These are phyloP conservation scores for Pythium phragmitis DNA, from an alignment of 352 stramenopile genomes.

Conservation along the genomic window DNA sequence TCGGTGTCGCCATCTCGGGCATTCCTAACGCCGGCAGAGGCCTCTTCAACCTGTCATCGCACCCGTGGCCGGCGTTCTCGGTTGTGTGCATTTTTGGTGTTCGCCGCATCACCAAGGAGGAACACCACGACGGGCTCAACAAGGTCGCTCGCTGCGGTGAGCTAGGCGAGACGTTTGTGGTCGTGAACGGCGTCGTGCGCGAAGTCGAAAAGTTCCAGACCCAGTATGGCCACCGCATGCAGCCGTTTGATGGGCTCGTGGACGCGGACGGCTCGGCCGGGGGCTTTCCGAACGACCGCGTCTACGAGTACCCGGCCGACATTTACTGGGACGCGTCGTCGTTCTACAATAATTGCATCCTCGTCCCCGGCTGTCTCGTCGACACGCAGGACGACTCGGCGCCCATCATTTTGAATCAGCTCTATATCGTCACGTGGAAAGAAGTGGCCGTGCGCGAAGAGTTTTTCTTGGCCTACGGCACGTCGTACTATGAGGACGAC, in stretches of 20 bases:
- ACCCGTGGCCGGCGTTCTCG: conserved; percentile 83
- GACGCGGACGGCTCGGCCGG: conserved; percentile 82
- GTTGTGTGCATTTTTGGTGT: conserved; percentile 89
- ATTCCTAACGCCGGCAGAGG: conserved; percentile 81
- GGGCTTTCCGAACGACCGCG: conserved; percentile 84
- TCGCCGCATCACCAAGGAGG: conserved; percentile 82
- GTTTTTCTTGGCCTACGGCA: conserved; percentile 88
- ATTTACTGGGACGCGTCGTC: conserved; percentile 86
- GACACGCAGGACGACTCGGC: conserved; percentile 76
- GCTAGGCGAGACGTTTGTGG: conserved; percentile 84
- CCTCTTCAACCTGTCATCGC: conserved; percentile 79
- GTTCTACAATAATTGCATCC: conserved; percentile 91
- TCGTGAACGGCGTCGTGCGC: conserved; percentile 82
- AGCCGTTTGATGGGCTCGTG: conserved; percentile 79
- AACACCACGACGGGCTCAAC: conserved; percentile 86
- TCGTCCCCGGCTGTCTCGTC: conserved; percentile 82
- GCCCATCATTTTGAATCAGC: conserved; percentile 78
- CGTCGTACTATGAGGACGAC: conserved; percentile 88
- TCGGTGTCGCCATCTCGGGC: conserved; percentile 80
- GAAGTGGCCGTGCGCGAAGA: conserved; percentile 79
- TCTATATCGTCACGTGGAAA: conserved; percentile 90
- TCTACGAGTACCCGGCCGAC: conserved; percentile 84
- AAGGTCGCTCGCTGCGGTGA: conserved; percentile 84
- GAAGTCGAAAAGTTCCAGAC: conserved; percentile 89
- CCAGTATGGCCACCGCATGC: conserved; percentile 82